A percentile compares a stretch with the other conserved stretches of the same genome.
Conservation (phyloP, 1,139 yeast species). For the Debaryomyces subglobosus region DNA sequence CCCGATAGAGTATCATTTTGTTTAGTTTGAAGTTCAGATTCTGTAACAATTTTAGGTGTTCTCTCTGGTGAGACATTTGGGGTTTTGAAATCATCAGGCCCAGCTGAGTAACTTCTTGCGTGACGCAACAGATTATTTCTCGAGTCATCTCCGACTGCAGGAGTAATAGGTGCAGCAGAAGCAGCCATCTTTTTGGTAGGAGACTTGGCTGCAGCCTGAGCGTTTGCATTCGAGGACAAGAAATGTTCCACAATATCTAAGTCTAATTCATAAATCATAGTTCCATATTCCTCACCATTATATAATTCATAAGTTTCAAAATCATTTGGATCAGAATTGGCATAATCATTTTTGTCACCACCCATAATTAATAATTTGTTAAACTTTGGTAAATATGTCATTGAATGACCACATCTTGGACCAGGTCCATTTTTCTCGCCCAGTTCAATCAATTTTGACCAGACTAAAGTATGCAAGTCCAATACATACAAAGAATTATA, state of each 20-base stretch:
- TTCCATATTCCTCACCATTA: slow-evolving; percentile 52
- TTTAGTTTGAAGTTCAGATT: slow-evolving; percentile 6
- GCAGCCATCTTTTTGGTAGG: slow-evolving; percentile 14
- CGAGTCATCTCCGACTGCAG: slow-evolving; percentile 12
- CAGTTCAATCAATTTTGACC: slow-evolving; percentile 63
- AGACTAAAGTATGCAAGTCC: slow-evolving; percentile 68
- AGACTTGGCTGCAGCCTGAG: slow-evolving; percentile 14
- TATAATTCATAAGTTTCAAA: slow-evolving; percentile 53
- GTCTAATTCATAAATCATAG: slow-evolving; percentile 69
- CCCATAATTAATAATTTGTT: slow-evolving; percentile 86
- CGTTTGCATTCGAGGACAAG: slow-evolving; percentile 22
- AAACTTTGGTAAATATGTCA: slow-evolving; percentile 67
- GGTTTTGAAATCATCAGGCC: slow-evolving; percentile 47
- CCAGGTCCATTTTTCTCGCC: slow-evolving; percentile 61
- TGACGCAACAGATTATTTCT: slow-evolving; percentile 23
- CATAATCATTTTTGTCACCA: slow-evolving; percentile 76
- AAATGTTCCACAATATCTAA: slow-evolving; percentile 40
- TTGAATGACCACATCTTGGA: slow-evolving; percentile 91
- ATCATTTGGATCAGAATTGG: slow-evolving; percentile 37
- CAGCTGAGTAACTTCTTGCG: slow-evolving; percentile 44
- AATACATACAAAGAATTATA: slow-evolving; percentile 73
- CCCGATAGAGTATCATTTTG: slow-evolving; percentile 2
- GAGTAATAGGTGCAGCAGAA: slow-evolving; percentile 16
- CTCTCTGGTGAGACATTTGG: slow-evolving; percentile 44
- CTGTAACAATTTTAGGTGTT: slow-evolving; percentile 11